Base-by-base conservation (phyloP, 495 filamentous ascomycete genomes). In the Neurospora sp. region DNA sequence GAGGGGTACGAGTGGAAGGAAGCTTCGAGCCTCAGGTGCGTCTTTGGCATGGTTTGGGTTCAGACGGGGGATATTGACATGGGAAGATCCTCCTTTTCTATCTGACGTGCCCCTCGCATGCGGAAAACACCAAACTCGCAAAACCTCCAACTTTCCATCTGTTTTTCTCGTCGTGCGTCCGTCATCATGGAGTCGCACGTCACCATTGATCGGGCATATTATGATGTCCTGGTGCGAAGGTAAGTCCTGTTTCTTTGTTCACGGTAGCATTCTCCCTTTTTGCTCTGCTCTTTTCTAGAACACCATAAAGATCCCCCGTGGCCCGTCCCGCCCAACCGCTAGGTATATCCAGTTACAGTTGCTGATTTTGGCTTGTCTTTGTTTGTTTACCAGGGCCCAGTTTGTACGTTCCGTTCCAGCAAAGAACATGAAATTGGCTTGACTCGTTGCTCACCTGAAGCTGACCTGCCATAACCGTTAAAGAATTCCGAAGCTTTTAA, bases 181-280 rank as follows among this genome's bases (percentile, higher is more conserved):
- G 70, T 38, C 72, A 80, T 70, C n/a, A 78, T 76, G 76, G 70
- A 73, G 59, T 76, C 74, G 3, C 44, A 14, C 70, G 83, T 89
- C 40, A 87, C 86, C 16, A 79, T 87, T 70, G 84, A 86, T 68
- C 85, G 84, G 70, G 80, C 75, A 9, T 86, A 89, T 79, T 86
- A 87, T 70, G 84, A 88, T 74, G 83, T 83, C 69, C 77, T 88
- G 48, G 69, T 88, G 20, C 84, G 85, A 74, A 84, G 85, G 87
- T 86, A 75, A 77, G 81, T 73, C 20, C n/a, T 65, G 10, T 22
- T 22, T 39, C 39, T 38, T 69, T 16, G 31, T 65, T 8, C 27
- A 17, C 16, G 53, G 53, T 65, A 9, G 14, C 27, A 61, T 61
- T 27, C 14, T 35, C 12, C 42, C 42, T 20, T 45, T 40, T 20